Evolutionary conservation across 768 basidiomycete genomes (phyloP).

Genomic region (Boletus reticulatus): DNA sequence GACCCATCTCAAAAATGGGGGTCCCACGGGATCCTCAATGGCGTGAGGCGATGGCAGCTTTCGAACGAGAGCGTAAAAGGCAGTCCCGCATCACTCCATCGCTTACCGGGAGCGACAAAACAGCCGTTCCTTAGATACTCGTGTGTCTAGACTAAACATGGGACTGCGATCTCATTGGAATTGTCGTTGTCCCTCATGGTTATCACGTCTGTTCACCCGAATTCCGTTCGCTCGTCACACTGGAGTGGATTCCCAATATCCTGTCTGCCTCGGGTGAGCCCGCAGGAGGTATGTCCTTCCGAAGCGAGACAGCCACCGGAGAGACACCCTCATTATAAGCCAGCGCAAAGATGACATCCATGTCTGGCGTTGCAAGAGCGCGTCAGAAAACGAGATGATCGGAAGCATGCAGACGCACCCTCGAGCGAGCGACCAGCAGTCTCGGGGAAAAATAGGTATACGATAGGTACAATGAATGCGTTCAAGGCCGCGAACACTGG

Average conservation of each 20-base stretch:
- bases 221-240: not conserved
- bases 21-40: slow-evolving; percentile 22
- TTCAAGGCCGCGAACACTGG: slow-evolving; percentile 56
- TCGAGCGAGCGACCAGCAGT: slow-evolving; percentile 59
- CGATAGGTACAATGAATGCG: slow-evolving; percentile 53
- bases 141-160: not conserved
- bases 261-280: slow-evolving; percentile 45
- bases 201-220: not conserved
- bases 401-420: slow-evolving; percentile 28
- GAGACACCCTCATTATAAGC: slow-evolving; percentile 44
- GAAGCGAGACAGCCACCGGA: slow-evolving; percentile 42
- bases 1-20: slow-evolving; percentile 16
- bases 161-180: not conserved
- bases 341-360: slow-evolving; percentile 47
- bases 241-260: slow-evolving; percentile 36
- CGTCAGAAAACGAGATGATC: not conserved
- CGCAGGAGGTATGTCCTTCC: slow-evolving; percentile 43
- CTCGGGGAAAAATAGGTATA: slow-evolving; percentile 63
- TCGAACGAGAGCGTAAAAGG: slow-evolving; percentile 29
- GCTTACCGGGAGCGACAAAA: not conserved
- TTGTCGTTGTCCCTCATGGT: too few relatives aligned
- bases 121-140: not conserved
- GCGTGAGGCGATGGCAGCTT: slow-evolving; percentile 30
- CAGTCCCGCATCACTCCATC: slow-evolving; percentile 18
- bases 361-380: slow-evolving; percentile 26